These are phyloP conservation scores for Porodaedalea pini DNA, from an alignment of 1,284 basidiomycete genomes.

Conservation along the genomic window DNA sequence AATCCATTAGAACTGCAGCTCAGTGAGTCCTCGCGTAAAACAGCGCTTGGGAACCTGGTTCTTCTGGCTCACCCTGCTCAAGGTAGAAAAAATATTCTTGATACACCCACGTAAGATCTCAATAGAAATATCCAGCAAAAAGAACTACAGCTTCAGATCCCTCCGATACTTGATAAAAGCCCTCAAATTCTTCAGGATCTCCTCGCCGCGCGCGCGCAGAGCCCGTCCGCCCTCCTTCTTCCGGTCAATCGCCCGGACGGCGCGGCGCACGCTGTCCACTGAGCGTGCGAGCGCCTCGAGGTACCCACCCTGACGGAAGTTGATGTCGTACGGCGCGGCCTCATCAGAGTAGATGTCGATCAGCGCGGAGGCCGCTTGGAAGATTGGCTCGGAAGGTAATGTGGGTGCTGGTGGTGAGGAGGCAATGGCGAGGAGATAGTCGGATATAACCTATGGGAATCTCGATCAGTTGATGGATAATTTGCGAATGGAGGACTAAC, in stretches of 20 bases:
- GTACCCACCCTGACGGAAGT: slow-evolving; percentile 66
- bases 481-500: slow-evolving; percentile 25
- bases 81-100: too few relatives aligned
- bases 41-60: too few relatives aligned
- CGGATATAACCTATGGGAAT: slow-evolving; percentile 56
- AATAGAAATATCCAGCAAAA: not conserved
- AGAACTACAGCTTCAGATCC: slow-evolving; percentile 42
- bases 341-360: slow-evolving; percentile 98
- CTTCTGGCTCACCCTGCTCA: too few relatives aligned
- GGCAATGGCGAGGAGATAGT: slow-evolving; percentile 61
- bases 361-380: slow-evolving; percentile 82
- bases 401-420: slow-evolving; percentile 27
- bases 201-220: slow-evolving; percentile 63
- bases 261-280: slow-evolving; percentile 56
- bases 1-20: too few relatives aligned
- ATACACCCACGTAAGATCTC: not conserved
- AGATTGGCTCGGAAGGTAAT: slow-evolving; percentile 61
- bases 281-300: slow-evolving; percentile 48
- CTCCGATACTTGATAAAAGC: slow-evolving; percentile 88
- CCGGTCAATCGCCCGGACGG: slow-evolving; percentile 56
- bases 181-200: slow-evolving; percentile 76
- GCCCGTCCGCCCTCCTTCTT: slow-evolving; percentile 53
- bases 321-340: slow-evolving; percentile 72
- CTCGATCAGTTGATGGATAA: slow-evolving; percentile 17
- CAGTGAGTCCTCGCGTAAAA: too few relatives aligned